phyloP scores from a whole-genome alignment of 345 rosid species.

The Arabidopsis suecica region DNA sequence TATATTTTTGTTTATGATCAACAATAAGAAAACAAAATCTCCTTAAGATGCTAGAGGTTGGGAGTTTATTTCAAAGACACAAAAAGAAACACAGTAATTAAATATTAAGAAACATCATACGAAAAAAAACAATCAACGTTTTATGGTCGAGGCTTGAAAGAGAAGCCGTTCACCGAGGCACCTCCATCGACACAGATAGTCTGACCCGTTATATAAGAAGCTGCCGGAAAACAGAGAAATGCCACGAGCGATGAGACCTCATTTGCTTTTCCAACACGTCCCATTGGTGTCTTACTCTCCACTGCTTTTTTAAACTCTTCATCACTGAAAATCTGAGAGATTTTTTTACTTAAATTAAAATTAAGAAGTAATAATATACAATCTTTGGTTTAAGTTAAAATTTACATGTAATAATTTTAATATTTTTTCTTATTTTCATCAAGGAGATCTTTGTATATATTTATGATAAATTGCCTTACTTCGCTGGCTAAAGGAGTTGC shows the following conservation, averaged over 20 bases:
- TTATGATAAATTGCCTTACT: slow-evolving; percentile 12
- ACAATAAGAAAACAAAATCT: too few species aligned
- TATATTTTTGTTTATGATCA: too few species aligned
- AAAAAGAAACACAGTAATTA: too few species aligned
- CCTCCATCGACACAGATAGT: slow-evolving; percentile 73
- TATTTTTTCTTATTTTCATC: not conserved
- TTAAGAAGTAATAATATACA: too few species aligned
- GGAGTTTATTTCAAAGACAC: too few species aligned
- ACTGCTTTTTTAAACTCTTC: slow-evolving; percentile 48
- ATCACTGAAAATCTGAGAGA: slow-evolving; percentile 51
- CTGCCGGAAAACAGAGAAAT: slow-evolving; percentile 70
- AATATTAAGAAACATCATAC: too few species aligned
- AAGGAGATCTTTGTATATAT: not conserved
- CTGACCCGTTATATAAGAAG: slow-evolving; percentile 80
- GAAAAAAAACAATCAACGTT: too few species aligned
- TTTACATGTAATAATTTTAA: too few species aligned
- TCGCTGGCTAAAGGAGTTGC: not conserved
- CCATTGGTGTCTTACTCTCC: slow-evolving; percentile 60
- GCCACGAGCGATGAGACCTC: slow-evolving; percentile 74
- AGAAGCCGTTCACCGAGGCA: slow-evolving; percentile 41
- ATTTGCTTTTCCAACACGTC: slow-evolving; percentile 67
- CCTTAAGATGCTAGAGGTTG: too few species aligned
- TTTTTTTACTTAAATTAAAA: not conserved
- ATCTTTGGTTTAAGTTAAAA: too few species aligned
- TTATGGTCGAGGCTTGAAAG: not conserved